phyloP scores from a whole-genome alignment of 169 alveolate genomes.

The Toxoplasma gondii region DNA sequence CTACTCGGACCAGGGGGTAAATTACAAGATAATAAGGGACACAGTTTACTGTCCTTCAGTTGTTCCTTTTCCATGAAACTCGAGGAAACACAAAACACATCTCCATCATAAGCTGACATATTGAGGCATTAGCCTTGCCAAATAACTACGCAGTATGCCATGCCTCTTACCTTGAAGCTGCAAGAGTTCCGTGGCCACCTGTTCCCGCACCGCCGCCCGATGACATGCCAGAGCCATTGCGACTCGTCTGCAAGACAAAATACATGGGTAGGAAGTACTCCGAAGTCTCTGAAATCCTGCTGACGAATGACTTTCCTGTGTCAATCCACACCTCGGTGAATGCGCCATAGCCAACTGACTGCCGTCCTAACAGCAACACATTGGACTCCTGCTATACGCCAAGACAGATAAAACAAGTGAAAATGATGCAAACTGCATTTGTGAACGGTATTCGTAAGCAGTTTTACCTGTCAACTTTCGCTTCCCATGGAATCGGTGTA shows the following conservation, averaged over 20 bases:
- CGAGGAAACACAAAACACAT: too few species aligned
- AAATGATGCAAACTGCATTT: too few species aligned
- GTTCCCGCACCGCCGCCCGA: background rate
- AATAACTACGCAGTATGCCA: background rate
- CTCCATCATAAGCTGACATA: too few species aligned
- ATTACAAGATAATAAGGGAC: too few species aligned
- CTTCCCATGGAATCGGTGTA: constrained; percentile 25
- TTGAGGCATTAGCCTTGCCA: background rate
- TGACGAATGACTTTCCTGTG: background rate
- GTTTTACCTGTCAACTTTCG: background rate
- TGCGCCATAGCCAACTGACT: too few species aligned
- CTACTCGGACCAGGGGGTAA: too few species aligned
- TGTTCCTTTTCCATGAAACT: too few species aligned
- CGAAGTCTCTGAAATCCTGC: background rate
- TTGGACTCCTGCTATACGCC: too few species aligned
- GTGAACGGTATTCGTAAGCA: too few species aligned
- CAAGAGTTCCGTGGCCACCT: background rate
- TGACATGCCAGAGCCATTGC: constrained; percentile 3
- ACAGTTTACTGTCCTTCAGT: too few species aligned
- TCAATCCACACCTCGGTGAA: background rate
- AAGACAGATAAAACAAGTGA: too few species aligned
- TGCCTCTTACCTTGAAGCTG: background rate
- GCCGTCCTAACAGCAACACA: too few species aligned
- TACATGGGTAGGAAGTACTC: background rate
- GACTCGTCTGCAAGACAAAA: background rate